Percentiles rank a stretch among this genome's conserved stretches.
phyloP scores from a whole-genome alignment of 345 rosid genomes.

The Acer yangbiense region DNA sequence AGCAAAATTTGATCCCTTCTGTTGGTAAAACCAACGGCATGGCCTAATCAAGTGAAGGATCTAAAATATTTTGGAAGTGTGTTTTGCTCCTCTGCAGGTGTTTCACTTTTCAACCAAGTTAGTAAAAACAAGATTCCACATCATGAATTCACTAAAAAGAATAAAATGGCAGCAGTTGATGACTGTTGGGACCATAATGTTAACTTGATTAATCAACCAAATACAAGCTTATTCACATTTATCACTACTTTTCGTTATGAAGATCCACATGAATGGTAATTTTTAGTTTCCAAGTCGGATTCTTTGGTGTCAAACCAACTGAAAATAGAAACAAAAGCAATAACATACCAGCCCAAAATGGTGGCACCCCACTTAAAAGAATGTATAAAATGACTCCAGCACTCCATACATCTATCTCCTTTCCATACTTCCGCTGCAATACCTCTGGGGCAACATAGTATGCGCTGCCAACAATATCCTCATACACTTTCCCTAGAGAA shows the following conservation, averaged over 20 bases:
- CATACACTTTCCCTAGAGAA: constrained; percentile 62
- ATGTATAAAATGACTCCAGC: constrained; percentile 91
- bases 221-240: background rate
- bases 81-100: constrained; percentile 2
- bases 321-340: background rate
- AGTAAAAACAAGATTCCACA: background rate
- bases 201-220: background rate
- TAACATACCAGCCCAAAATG: constrained; percentile 87
- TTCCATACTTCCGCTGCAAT: constrained; percentile 65
- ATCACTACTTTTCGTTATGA: background rate
- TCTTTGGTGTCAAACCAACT: background rate
- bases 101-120: background rate
- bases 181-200: too few relatives aligned
- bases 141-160: background rate
- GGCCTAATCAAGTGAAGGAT: background rate
- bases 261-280: constrained; percentile 1
- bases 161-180: background rate
- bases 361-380: constrained; percentile 91
- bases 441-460: constrained; percentile 97
- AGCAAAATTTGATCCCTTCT: background rate
- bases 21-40: background rate
- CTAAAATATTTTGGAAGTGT: background rate
- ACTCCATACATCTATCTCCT: constrained; percentile 94
- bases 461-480: constrained; percentile 75
- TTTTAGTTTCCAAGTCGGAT: background rate